Evolutionary conservation across 768 basidiomycete genomes (phyloP), one percentile per base, ranked within the genome.

Genomic region (Rickenella mellea): DNA sequence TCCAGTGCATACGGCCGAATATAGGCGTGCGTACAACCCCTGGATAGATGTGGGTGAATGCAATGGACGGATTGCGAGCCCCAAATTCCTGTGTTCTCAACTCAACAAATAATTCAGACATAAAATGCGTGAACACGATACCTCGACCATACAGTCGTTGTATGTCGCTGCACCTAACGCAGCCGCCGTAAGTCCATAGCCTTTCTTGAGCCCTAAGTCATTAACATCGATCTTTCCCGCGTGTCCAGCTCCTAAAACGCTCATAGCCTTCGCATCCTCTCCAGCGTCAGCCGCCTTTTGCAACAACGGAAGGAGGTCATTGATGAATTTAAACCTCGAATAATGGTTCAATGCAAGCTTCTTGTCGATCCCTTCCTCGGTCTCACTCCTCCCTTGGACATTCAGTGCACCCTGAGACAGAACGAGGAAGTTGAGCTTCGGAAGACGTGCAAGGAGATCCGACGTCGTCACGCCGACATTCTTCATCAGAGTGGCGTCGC

Each of bases 91-190:
- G 14, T 38, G n/a, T n/a, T n/a, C n/a, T n/a, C n/a, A n/a, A n/a
- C n/a, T n/a, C n/a, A n/a, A n/a, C n/a, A n/a, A n/a, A n/a, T n/a
- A n/a, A n/a, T n/a, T n/a, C n/a, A n/a, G n/a, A n/a, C n/a, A n/a
- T n/a, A n/a, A n/a, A n/a, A n/a, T n/a, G n/a, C n/a, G n/a, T n/a
- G n/a, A n/a, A n/a, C n/a, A n/a, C n/a, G n/a, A n/a, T n/a, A 71
- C 75, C 66, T 73, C 64, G 36, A 75, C 46, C 69, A 73, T 71
- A n/a, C 73, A 49, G 52, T 77, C 74, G 45, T 66, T 76, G 47
- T 76, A 76, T 0, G 72, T 70, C 14, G 64, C 56, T 0, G 63
- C 59, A 1, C 57, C 48, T 25, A 53, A 21, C 2, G 58, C 66
- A 0, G 68, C 68, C 2, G 56, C 62, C 5, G 44, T 9, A 1